Evolutionary conservation across 441 rosid genomes (phyloP), one percentile per base, ranked within the genome.

Genomic region (Bocquillonia castaneifolia): DNA sequence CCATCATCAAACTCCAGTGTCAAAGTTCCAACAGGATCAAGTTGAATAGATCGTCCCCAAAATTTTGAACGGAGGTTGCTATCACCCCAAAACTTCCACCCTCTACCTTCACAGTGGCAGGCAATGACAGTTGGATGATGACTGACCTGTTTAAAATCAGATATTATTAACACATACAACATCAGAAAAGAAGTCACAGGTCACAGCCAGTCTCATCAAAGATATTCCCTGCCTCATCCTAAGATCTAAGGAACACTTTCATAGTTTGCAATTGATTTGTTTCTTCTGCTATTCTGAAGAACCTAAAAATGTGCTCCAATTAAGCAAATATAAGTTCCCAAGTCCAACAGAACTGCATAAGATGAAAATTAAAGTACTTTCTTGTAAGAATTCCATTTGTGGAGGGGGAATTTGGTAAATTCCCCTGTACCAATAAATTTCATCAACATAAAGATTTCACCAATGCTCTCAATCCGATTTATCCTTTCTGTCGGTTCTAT

Each of bases 41-140:
- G 90, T 86, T 89, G 96, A 83, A 94, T 94, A n/a, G 99, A 94
- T 69, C 87, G 85, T 39, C 99, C 99, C 99, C 99, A 91, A 75
- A 94, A 91, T 82, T 94, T 94, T n/a, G 97, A 78, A 56, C 82
- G 83, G 69, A 94, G 81, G 73, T 91, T 91, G 75, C 96, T 89
- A 75, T 94, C 99, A 6, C 88, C 97, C 90, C 91, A 94, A 80
- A 94, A 90, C 78, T 87, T 90, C 99, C 99, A 94, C 50, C 99
- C 97, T 80, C 79, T 87, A 63, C 99, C 97, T 86, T 94, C 86
- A 75, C 93, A 86, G 72, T 94, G 97, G 83, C 99, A 94, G 63
- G 97, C 99, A 72, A 94, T 81, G 62, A 93, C 77, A 64, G 99
- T 93, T 72, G 99, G 99, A 78, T 93, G 99, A 79, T 93, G 99